Evolutionary conservation across 768 basidiomycete species (phyloP).

Genomic region (Suillus decipiens): DNA sequence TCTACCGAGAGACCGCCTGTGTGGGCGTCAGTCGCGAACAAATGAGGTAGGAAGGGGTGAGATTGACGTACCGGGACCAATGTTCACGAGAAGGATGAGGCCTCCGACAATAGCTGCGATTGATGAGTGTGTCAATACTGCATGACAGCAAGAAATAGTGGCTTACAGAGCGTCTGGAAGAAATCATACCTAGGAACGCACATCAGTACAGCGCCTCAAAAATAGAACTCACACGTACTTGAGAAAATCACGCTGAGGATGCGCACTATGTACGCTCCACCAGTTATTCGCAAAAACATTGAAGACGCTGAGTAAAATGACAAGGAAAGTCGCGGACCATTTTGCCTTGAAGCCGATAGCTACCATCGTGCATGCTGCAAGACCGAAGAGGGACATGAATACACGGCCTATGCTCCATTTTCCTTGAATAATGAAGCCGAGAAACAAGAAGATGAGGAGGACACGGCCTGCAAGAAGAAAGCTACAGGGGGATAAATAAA

Average conservation of each 20-base stretch:
- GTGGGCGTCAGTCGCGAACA: constrained; percentile 9
- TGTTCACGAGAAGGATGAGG: constrained; percentile 94
- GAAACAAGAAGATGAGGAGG: constrained; percentile 97
- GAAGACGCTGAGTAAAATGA: constrained; percentile 88
- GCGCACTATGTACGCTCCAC: constrained; percentile 91
- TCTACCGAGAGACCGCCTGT: constrained; percentile 93
- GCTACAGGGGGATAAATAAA: constrained; percentile 41
- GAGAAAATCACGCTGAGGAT: constrained; percentile 97
- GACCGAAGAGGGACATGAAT: constrained; percentile 85
- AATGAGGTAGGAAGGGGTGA: background rate
- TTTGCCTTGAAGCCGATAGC: constrained; percentile 99
- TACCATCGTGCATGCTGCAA: constrained; percentile 93
- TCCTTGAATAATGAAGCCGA: constrained; percentile 95
- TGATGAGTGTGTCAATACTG: constrained; percentile 13
- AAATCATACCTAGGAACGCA: constrained; percentile 81
- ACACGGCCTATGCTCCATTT: constrained; percentile 86
- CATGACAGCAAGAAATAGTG: background rate
- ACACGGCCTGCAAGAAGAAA: constrained; percentile 97
- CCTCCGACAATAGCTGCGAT: constrained; percentile 88
- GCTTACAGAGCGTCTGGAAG: constrained; percentile 89
- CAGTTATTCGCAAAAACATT: constrained; percentile 99
- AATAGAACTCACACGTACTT: constrained; percentile 59
- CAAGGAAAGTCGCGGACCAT: constrained; percentile 96
- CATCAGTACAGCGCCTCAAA: constrained; percentile 23
- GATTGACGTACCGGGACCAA: constrained; percentile 78